Evolutionary conservation across 257 asterid species (phyloP).

Genomic region (Parsonsia alboflavescens): DNA sequence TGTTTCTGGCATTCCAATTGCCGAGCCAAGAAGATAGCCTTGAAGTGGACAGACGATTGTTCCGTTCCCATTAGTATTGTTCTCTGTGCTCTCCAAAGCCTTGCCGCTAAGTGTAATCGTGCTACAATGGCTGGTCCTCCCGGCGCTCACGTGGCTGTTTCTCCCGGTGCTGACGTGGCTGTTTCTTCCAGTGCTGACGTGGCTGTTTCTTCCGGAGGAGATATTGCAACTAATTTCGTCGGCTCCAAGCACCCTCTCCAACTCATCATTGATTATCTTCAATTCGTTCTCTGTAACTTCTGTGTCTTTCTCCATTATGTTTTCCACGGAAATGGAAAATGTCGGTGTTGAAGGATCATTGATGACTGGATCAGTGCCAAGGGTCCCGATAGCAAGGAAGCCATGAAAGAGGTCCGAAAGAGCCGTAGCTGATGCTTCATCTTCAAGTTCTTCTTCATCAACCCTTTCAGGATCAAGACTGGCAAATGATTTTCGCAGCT

Average conservation of each 20-base stretch:
- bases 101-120: conserved; percentile 61
- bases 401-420: conserved; percentile 85
- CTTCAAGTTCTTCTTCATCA: conserved; percentile 54
- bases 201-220: conserved; percentile 81
- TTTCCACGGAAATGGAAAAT: conserved; percentile 62
- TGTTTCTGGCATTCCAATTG: conserved; percentile 53
- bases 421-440: conserved; percentile 43
- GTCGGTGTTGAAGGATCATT: conserved; percentile 68
- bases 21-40: conserved; percentile 77
- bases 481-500: conserved; percentile 59
- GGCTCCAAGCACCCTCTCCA: conserved; percentile 82
- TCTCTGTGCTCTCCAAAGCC: conserved; percentile 48
- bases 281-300: conserved; percentile 74
- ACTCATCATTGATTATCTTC: conserved; percentile 77
- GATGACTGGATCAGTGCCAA: conserved; percentile 55
- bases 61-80: conserved; percentile 31
- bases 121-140: conserved; percentile 61
- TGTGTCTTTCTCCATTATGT: conserved; percentile 78
- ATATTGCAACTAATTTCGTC: conserved; percentile 45
- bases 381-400: conserved; percentile 90
- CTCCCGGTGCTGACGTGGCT: conserved; percentile 59
- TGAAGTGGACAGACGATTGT: conserved; percentile 71
- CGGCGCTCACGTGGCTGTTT: conserved; percentile 5
- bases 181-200: conserved; percentile 73
- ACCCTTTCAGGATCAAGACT: conserved; percentile 51